Conservation (phyloP, 768 basidiomycete genomes). For the Russula compacta region DNA sequence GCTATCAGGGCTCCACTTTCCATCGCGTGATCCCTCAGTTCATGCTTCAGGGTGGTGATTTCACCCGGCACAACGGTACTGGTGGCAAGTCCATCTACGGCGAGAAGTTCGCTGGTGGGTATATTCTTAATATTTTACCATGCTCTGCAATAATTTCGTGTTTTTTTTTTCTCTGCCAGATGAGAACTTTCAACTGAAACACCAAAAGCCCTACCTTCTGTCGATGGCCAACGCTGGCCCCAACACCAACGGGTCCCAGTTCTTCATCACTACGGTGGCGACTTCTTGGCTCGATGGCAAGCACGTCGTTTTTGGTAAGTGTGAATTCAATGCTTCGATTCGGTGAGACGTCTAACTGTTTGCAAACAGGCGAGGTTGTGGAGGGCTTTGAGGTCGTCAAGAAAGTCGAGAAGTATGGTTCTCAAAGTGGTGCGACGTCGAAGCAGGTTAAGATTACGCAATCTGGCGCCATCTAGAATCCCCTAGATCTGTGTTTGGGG, state of each 20-base stretch:
- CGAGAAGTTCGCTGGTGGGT: constrained; percentile 51
- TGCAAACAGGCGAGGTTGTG: constrained; percentile 48
- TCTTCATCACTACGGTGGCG: constrained; percentile 81
- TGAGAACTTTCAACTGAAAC: constrained; percentile 76
- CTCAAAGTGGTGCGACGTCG: constrained; percentile 33
- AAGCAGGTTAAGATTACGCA: constrained; percentile 43
- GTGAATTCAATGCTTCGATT: neutral
- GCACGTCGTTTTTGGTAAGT: constrained; percentile 78
- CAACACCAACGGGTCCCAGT: constrained; percentile 82
- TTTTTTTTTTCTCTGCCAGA: constrained; percentile 35
- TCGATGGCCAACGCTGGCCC: constrained; percentile 76
- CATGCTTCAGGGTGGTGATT: constrained; percentile 91
- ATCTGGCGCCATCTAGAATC: constrained; percentile 39
- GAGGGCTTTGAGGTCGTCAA: constrained; percentile 51
- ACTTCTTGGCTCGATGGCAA: constrained; percentile 76
- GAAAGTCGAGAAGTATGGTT: constrained; percentile 34
- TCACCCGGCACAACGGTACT: constrained; percentile 54
- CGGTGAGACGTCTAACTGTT: neutral
- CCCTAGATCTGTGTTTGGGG: neutral
- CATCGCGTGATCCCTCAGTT: constrained; percentile 80
- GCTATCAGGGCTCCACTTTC: constrained; percentile 65
- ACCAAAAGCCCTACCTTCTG: constrained; percentile 57
- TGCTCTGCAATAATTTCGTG: neutral
- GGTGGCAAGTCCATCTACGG: constrained; percentile 80
- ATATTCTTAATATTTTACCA: neutral